Conservation (phyloP, 2,329 filamentous ascomycete genomes). For the Phialophora verrucosa region DNA sequence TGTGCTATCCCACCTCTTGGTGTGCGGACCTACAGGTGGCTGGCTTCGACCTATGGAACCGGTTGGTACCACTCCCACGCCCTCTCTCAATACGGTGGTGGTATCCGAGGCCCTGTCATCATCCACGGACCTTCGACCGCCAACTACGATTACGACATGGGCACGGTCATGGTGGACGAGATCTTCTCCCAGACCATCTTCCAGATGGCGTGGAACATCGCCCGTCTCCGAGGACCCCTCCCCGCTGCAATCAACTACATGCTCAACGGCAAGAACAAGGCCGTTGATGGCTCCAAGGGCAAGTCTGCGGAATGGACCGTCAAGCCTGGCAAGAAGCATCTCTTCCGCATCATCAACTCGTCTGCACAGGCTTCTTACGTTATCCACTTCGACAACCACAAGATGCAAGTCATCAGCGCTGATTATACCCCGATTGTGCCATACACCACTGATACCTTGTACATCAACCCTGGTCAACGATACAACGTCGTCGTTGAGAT, state of each 20-base stretch:
- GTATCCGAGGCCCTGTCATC: slow-evolving; percentile 39
- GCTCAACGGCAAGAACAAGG: slow-evolving; percentile 39
- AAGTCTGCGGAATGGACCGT: slow-evolving; percentile 33
- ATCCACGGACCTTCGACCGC: slow-evolving; percentile 39
- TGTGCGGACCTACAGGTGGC: slow-evolving; percentile 62
- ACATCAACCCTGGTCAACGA: slow-evolving; percentile 60
- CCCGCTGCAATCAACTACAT: slow-evolving; percentile 35
- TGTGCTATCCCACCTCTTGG: slow-evolving; percentile 59
- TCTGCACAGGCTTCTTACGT: slow-evolving; percentile 34
- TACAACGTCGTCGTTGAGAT: slow-evolving; percentile 42
- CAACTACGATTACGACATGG: slow-evolving; percentile 38
- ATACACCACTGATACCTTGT: slow-evolving; percentile 65
- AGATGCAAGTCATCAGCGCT: slow-evolving; percentile 48
- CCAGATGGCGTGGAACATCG: slow-evolving; percentile 35
- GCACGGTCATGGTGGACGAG: slow-evolving; percentile 38
- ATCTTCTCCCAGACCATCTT: slow-evolving; percentile 35
- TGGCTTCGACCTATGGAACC: slow-evolving; percentile 53
- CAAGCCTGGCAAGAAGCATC: slow-evolving; percentile 39
- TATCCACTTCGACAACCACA: slow-evolving; percentile 53
- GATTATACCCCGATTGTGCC: slow-evolving; percentile 47
- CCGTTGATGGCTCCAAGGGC: slow-evolving; percentile 32
- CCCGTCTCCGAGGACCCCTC: slow-evolving; percentile 29
- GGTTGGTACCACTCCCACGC: slow-evolving; percentile 69
- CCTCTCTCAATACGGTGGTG: slow-evolving; percentile 43
- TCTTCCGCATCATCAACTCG: slow-evolving; percentile 40